Evolutionary conservation across 805 yeast species (phyloP).

Genomic region (Pichia pseudocactophila): DNA sequence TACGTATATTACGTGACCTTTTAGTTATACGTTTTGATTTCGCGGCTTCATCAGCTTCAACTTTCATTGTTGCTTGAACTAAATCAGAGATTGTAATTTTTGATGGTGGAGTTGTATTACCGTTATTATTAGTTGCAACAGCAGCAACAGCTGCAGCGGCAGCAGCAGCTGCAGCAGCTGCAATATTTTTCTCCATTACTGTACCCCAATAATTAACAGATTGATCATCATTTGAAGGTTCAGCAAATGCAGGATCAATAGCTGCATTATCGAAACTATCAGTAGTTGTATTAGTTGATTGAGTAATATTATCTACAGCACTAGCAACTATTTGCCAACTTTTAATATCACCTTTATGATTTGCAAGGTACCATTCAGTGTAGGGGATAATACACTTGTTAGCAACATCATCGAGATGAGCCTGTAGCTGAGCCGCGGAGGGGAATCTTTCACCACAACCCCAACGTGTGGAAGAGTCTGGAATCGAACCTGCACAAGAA

Average conservation of each 20-base stretch:
- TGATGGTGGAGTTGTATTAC: background rate
- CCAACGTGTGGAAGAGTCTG: background rate
- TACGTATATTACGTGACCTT: too few species aligned
- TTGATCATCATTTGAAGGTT: background rate
- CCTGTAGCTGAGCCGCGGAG: background rate
- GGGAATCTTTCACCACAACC: conserved; percentile 10
- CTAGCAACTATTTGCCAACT: background rate
- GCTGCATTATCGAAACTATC: background rate
- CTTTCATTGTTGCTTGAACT: conserved; percentile 5
- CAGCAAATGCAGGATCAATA: background rate
- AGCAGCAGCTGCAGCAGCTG: background rate
- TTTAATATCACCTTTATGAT: background rate
- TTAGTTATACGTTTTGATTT: background rate
- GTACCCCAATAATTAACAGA: background rate
- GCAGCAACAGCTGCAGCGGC: background rate
- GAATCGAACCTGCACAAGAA: background rate
- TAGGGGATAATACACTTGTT: background rate
- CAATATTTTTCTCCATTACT: background rate
- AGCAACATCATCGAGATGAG: background rate
- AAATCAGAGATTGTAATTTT: conserved; percentile 4
- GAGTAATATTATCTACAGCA: background rate
- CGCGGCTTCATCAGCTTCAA: conserved; percentile 1
- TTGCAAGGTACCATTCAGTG: background rate
- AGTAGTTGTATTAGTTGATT: background rate
- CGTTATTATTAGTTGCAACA: background rate